Percentiles rank a stretch among this genome's conserved stretches.
Evolutionary conservation across 495 filamentous ascomycete genomes (phyloP).

Genomic region (Neurospora sublineolata): DNA sequence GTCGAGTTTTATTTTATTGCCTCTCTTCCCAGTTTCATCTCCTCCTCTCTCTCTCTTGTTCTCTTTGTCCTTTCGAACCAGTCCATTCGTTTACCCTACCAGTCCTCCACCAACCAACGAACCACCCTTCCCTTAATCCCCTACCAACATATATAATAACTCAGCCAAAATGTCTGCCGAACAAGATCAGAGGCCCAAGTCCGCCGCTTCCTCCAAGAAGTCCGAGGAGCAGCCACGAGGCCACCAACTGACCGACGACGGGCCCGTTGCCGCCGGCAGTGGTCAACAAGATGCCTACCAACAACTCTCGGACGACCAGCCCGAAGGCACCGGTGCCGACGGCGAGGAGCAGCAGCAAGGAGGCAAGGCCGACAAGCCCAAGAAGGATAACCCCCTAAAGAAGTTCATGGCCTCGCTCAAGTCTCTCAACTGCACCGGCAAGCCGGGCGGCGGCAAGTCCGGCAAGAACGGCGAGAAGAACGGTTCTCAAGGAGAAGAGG

Average conservation of each 20-base stretch:
- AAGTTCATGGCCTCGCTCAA: neutral
- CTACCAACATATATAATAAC: neutral
- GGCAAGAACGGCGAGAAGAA: neutral
- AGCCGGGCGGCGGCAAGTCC: neutral
- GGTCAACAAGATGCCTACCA: neutral
- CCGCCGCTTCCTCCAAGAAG: neutral
- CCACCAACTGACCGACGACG: neutral
- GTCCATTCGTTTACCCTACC: neutral
- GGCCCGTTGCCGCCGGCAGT: neutral
- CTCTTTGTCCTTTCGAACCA: neutral
- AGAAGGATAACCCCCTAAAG: neutral
- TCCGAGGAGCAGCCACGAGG: neutral
- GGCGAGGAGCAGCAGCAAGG: neutral
- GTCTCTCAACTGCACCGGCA: neutral
- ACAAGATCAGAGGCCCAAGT: neutral
- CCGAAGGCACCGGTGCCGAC: neutral
- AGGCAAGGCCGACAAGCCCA: neutral
- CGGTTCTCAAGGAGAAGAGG: neutral
- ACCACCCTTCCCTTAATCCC: neutral
- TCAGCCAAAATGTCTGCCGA: neutral
- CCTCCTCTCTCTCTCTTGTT: neutral
- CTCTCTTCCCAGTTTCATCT: neutral
- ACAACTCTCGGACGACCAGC: neutral
- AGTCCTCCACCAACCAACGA: neutral
- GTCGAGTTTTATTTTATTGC: neutral